Conservation (phyloP, 2,329 filamentous ascomycete genomes). For the Grosmannia huntii region DNA sequence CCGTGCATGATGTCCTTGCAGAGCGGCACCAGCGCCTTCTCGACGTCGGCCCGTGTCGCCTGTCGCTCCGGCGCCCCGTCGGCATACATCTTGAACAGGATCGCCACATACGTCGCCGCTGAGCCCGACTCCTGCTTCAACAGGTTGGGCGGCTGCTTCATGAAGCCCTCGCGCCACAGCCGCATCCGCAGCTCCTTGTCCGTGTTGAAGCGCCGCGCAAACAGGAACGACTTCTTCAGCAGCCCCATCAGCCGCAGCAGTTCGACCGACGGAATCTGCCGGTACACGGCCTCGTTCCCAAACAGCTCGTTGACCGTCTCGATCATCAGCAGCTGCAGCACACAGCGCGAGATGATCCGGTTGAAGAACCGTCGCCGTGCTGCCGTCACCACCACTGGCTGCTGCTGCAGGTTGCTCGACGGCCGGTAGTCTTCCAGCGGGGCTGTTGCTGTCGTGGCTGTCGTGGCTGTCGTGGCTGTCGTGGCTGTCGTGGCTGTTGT, state of each 20-base stretch:
- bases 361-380: constrained; percentile 95
- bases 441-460: constrained; percentile 15
- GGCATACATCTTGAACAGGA: constrained; percentile 93
- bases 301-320: constrained; percentile 98
- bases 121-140: constrained; percentile 93
- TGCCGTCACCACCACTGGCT: constrained; percentile 83
- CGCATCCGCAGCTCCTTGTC: constrained; percentile 92
- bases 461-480: constrained; percentile 13
- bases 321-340: constrained; percentile 96
- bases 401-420: constrained; percentile 63
- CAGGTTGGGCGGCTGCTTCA: constrained; percentile 97
- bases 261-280: constrained; percentile 80
- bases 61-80: constrained; percentile 75
- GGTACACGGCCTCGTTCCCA: constrained; percentile 90
- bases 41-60: constrained; percentile 68
- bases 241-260: constrained; percentile 86
- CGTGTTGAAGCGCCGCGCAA: constrained; percentile 94
- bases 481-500: constrained; percentile 8
- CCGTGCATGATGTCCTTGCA: constrained; percentile 87
- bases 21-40: constrained; percentile 82
- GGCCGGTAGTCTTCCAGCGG: constrained; percentile 80
- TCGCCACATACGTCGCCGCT: constrained; percentile 88
- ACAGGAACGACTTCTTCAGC: constrained; percentile 91
- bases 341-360: constrained; percentile 96
- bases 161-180: constrained; percentile 95